Percentiles rank a stretch among this genome's conserved stretches.
These are phyloP conservation scores for Trichoderma harzianum DNA, from an alignment of 2,329 filamentous ascomycete species.

Conservation along the genomic window DNA sequence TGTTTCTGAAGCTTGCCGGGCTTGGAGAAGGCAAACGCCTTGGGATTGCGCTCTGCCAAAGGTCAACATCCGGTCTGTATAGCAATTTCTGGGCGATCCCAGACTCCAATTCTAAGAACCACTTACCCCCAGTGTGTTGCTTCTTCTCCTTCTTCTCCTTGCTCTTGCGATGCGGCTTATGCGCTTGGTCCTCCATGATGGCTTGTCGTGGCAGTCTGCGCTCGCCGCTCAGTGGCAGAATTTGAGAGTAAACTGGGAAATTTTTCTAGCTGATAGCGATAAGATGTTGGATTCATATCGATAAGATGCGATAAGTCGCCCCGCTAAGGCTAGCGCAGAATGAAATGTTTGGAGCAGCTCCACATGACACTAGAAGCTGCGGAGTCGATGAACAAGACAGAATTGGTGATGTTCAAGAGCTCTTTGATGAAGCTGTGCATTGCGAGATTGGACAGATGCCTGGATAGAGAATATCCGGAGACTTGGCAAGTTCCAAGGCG, in stretches of 20 bases:
- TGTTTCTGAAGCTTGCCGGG: slow-evolving; percentile 77
- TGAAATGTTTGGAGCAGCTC: background rate
- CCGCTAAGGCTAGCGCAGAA: background rate
- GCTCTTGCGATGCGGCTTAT: slow-evolving; percentile 78
- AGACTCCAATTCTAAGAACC: background rate
- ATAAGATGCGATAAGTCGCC: background rate
- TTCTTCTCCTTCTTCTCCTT: slow-evolving; percentile 92
- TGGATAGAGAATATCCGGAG: background rate
- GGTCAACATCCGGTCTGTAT: background rate
- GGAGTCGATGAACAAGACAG: background rate
- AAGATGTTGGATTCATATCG: slow-evolving; percentile 6
- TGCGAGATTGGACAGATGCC: background rate
- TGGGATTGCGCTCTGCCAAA: slow-evolving; percentile 68
- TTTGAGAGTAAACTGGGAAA: slow-evolving; percentile 15
- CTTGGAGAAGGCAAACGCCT: slow-evolving; percentile 82
- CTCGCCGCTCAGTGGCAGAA: slow-evolving; percentile 22
- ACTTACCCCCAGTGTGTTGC: slow-evolving; percentile 53
- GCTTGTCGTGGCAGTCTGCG: slow-evolving; percentile 14
- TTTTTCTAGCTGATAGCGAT: slow-evolving; percentile 20
- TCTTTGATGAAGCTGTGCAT: background rate
- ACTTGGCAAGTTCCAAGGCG: background rate
- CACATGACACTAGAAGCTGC: background rate
- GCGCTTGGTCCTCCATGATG: slow-evolving; percentile 74
- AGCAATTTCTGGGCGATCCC: background rate
- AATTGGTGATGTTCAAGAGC: background rate